These are phyloP conservation scores for Ceratocystis ficicola DNA, from an alignment of 2,329 filamentous ascomycete genomes.

Conservation along the genomic window DNA sequence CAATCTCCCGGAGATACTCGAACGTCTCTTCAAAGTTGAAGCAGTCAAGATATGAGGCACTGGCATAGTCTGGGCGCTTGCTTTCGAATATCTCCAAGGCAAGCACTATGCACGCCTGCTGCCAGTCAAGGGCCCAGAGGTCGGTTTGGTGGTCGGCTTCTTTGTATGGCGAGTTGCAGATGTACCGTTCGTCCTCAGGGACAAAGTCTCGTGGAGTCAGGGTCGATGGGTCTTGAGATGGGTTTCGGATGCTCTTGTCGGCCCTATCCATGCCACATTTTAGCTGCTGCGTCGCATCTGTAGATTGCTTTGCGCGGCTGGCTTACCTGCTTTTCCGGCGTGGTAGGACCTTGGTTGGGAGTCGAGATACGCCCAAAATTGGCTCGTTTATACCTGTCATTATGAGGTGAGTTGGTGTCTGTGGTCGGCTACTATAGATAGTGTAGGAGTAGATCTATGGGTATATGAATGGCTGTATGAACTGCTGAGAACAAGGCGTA, in stretches of 20 bases:
- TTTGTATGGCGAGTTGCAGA: conserved; percentile 67
- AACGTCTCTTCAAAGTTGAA: conserved; percentile 68
- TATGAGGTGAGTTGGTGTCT: background rate
- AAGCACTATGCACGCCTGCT: conserved; percentile 57
- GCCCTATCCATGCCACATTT: background rate
- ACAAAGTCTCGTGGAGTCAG: conserved; percentile 16
- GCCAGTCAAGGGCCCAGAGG: conserved; percentile 50
- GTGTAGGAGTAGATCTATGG: background rate
- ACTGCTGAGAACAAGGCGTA: background rate
- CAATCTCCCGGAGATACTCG: conserved; percentile 37
- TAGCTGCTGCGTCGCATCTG: background rate
- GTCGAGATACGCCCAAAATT: background rate
- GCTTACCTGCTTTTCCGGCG: conserved; percentile 2
- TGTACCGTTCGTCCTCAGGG: conserved; percentile 27
- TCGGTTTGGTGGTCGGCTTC: conserved; percentile 60
- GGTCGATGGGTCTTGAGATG: background rate
- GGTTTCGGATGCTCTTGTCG: background rate
- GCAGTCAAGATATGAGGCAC: conserved; percentile 54
- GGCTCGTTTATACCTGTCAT: conserved; percentile 4
- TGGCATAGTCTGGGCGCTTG: conserved; percentile 60
- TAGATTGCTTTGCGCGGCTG: background rate
- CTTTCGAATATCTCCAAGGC: conserved; percentile 55
- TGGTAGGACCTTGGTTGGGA: background rate
- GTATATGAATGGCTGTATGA: background rate
- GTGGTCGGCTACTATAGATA: background rate